phyloP scores from a whole-genome alignment of 495 filamentous ascomycete species.

The Penicillium egyptiacum region DNA sequence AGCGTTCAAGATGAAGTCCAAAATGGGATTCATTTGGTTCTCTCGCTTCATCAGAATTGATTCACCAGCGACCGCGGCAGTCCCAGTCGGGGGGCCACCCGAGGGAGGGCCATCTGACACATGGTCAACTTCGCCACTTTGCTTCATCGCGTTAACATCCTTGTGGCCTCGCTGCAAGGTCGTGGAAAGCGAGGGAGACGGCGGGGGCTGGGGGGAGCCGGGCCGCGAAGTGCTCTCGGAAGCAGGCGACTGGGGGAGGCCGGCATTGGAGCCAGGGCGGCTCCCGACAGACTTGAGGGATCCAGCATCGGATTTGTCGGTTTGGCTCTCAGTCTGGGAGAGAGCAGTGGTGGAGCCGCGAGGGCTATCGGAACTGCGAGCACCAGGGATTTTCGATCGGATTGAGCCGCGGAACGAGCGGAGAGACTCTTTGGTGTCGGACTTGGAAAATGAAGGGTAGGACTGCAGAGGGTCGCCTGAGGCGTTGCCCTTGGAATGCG shows the following conservation, averaged over 20 bases:
- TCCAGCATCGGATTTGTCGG: slow-evolving; percentile 71
- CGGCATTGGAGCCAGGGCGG: slow-evolving; percentile 43
- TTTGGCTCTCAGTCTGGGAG: slow-evolving; percentile 54
- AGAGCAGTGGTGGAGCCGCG: slow-evolving; percentile 67
- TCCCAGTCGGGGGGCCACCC: slow-evolving; percentile 51
- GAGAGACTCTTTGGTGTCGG: slow-evolving; percentile 92
- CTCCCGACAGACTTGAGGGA: slow-evolving; percentile 69
- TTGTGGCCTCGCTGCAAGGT: slow-evolving; percentile 75
- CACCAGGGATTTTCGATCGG: slow-evolving; percentile 70
- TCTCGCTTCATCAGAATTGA: slow-evolving; percentile 77
- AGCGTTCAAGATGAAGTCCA: slow-evolving; percentile 48
- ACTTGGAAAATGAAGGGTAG: slow-evolving; percentile 88
- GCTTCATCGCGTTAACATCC: slow-evolving; percentile 76
- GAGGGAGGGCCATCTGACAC: slow-evolving; percentile 90
- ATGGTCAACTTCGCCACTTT: slow-evolving; percentile 87
- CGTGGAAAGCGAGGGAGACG: slow-evolving; percentile 81
- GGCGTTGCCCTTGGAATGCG: slow-evolving; percentile 76
- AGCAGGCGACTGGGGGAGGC: slow-evolving; percentile 36
- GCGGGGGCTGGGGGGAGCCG: slow-evolving; percentile 71
- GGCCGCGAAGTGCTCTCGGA: slow-evolving; percentile 39
- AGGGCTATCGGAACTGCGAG: slow-evolving; percentile 69
- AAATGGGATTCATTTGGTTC: slow-evolving; percentile 63
- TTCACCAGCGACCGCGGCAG: slow-evolving; percentile 52
- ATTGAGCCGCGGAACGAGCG: slow-evolving; percentile 77
- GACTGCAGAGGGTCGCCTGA: slow-evolving; percentile 63